Conservation (phyloP, 805 yeast genomes). For the Lipomyces mesembrius region DNA sequence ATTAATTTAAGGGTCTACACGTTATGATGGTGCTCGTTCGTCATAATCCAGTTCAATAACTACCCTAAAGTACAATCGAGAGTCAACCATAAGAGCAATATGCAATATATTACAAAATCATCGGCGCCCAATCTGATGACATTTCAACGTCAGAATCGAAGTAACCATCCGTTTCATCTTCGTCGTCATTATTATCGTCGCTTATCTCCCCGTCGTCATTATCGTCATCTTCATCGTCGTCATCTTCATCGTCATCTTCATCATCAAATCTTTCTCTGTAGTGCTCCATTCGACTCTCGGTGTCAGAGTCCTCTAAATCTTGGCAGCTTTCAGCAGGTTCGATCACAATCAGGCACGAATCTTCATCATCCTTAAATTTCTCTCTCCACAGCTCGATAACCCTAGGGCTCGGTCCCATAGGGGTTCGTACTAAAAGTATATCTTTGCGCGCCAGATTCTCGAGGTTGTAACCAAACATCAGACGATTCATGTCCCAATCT, state of each 20-base stretch:
- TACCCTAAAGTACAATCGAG: not conserved
- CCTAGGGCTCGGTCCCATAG: not conserved
- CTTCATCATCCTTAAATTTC: not conserved
- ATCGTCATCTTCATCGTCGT: not conserved
- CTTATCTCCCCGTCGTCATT: not conserved
- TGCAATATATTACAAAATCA: not conserved
- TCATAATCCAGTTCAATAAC: not conserved
- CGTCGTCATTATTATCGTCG: not conserved
- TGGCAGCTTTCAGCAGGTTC: not conserved
- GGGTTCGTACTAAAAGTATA: not conserved
- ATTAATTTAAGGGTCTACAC: not conserved
- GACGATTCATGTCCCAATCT: constrained; percentile 2
- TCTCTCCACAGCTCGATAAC: not conserved
- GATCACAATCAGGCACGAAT: not conserved
- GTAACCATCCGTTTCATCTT: not conserved
- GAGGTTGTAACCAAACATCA: not conserved
- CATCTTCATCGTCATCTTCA: not conserved
- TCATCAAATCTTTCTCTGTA: not conserved
- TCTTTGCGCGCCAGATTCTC: not conserved
- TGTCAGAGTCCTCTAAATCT: not conserved
- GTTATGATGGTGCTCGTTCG: not conserved
- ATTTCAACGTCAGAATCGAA: not conserved
- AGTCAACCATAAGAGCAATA: not conserved
- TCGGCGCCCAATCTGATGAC: not conserved
- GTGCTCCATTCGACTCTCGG: not conserved